Evolutionary conservation across 768 basidiomycete genomes (phyloP).

Genomic region (Sporobolomyces pararoseus): DNA sequence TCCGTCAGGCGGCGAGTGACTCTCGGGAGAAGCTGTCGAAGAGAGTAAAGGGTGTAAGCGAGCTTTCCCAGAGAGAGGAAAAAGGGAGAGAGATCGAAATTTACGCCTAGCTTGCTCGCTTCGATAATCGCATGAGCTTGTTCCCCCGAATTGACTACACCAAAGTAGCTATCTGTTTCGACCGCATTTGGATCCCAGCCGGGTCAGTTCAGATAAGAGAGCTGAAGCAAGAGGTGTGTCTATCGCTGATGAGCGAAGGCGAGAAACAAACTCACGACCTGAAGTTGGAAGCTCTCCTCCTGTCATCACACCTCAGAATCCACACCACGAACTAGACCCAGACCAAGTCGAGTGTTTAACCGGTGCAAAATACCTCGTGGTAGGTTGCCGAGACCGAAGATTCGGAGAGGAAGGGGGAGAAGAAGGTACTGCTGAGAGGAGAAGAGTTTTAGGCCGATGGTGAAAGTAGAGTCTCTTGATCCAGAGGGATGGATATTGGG

Average conservation of each 20-base stretch:
- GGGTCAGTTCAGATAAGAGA: no score
- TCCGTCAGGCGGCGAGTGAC: conserved; percentile 49
- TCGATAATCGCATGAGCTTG: conserved; percentile 38
- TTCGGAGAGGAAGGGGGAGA: no score
- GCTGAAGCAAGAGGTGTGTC: no score
- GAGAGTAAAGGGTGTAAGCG: conserved; percentile 42
- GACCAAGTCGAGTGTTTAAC: no score
- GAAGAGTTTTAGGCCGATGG: no score
- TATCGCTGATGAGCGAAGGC: not conserved
- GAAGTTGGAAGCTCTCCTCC: conserved; percentile 10
- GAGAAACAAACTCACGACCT: conserved; percentile 15
- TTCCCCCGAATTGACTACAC: conserved; percentile 14
- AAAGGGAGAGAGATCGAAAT: conserved; percentile 19
- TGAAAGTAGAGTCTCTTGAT: no score
- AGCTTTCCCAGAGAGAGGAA: conserved; percentile 15
- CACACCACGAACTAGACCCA: no score
- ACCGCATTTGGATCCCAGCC: no score
- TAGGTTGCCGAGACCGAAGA: no score
- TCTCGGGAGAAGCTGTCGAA: conserved; percentile 47
- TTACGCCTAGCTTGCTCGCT: conserved; percentile 33
- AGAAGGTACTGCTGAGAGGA: no score
- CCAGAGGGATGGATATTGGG: no score
- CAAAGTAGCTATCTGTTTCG: conserved; percentile 42
- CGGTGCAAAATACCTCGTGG: no score
- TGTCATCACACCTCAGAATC: not conserved